Evolutionary conservation across 345 rosid genomes (phyloP), one percentile per base, ranked within the genome.

Genomic region (Streptanthus diversifolius): DNA sequence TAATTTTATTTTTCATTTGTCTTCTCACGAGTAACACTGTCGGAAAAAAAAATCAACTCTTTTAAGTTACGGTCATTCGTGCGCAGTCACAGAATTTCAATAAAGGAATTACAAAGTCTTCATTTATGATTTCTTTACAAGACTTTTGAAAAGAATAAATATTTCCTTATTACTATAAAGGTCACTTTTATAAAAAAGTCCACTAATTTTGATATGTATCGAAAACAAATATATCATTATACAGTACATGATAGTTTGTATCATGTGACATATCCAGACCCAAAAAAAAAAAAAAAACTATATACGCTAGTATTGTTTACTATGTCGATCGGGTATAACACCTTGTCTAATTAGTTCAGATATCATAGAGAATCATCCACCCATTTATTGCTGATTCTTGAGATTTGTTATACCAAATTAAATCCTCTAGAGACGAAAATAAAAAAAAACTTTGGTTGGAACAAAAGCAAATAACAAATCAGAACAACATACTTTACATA

Each of bases 401-500:
- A 37, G 37, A 39, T 66, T 10, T 35, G 61, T 66, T 58, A 39
- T n/a, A 74, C 68, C 37, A 39, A 66, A 58, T 57, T 27, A 39
- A 57, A 39, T 57, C 10, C 48, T 9, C 1, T 39, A 37, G 54
- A 58, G 58, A 47, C 37, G 6, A 56, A 45, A 43, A n/a, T n/a
- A n/a, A n/a, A 33, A 7, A 27, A 39, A 27, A 32, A 55, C 32
- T 73, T 54, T 57, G 59, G 59, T 56, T 65, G 58, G 9, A 73
- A 37, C 59, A 47, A 48, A 57, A 66, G 55, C 63, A 59, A 68
- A 22, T 66, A 61, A 59, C 63, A 66, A 66, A 66, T 59, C 63
- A 59, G 37, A 39, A 76, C 74, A 61, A 52, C 70, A 54, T 33
- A 18, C 25, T 41, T 52, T 68, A 68, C 52, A 69, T 76, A 68